phyloP scores from a whole-genome alignment of 2,329 filamentous ascomycete genomes.

The Aspergillus calidoustus region DNA sequence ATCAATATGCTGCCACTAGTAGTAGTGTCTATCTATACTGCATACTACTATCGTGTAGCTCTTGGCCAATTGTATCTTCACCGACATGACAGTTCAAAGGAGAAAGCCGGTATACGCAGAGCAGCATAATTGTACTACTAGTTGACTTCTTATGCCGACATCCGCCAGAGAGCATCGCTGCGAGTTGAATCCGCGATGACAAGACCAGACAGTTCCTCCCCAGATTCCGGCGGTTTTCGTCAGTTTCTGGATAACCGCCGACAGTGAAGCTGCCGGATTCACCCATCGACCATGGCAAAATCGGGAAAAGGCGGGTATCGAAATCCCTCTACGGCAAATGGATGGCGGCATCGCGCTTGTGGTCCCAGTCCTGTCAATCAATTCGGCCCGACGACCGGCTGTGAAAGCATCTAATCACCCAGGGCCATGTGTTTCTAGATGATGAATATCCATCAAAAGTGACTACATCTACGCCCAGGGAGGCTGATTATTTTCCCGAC shows the following conservation, averaged over 20 bases:
- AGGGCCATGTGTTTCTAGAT: slow-evolving; percentile 2
- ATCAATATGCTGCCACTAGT: not conserved
- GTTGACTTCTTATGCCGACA: not conserved
- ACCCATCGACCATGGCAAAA: slow-evolving; percentile 14
- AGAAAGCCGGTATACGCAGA: too few species aligned
- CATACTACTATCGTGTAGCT: too few species aligned
- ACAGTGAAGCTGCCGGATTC: slow-evolving; percentile 23
- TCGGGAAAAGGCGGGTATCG: slow-evolving; percentile 43
- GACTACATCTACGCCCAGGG: slow-evolving; percentile 3
- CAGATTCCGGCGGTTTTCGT: slow-evolving; percentile 32
- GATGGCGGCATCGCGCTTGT: slow-evolving; percentile 10
- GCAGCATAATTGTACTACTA: too few species aligned
- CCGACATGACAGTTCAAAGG: too few species aligned
- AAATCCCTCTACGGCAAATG: slow-evolving; percentile 26
- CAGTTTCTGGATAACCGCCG: slow-evolving; percentile 11
- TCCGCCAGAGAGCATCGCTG: not conserved
- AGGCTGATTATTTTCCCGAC: slow-evolving; percentile 28
- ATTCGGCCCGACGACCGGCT: slow-evolving; percentile 35
- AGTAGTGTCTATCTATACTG: not conserved
- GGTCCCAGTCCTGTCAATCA: slow-evolving; percentile 12
- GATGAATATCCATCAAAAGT: not conserved
- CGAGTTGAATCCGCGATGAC: not conserved
- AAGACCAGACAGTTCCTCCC: slow-evolving; percentile 1
- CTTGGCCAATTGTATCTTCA: too few species aligned
- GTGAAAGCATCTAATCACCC: slow-evolving; percentile 6